phyloP scores from a whole-genome alignment of 2,329 filamentous ascomycete species.

The Claviceps pazoutovae region DNA sequence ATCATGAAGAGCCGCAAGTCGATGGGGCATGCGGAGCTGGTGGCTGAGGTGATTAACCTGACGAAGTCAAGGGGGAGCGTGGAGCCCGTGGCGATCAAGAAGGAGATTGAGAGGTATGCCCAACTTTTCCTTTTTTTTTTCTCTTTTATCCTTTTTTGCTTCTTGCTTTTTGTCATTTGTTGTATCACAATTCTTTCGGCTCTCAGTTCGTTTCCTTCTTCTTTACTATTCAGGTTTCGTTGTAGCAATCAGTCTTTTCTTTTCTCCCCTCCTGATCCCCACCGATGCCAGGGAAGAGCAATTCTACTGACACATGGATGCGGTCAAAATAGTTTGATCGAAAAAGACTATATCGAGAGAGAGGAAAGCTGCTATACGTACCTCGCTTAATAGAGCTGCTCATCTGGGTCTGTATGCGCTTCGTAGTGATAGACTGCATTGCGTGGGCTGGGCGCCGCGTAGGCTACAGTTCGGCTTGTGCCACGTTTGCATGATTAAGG shows the following conservation, averaged over 20 bases:
- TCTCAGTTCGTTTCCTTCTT: background rate
- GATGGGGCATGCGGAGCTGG: slow-evolving; percentile 69
- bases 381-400: slow-evolving; percentile 34
- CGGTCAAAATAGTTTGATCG: slow-evolving; percentile 53
- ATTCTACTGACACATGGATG: background rate
- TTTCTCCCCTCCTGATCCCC: background rate
- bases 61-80: slow-evolving; percentile 78
- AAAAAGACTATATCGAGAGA: slow-evolving; percentile 85
- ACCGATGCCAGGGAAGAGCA: background rate
- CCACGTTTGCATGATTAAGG: too few species aligned
- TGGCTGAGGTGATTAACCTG: slow-evolving; percentile 82
- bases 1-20: background rate
- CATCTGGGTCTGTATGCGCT: too few species aligned
- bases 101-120: slow-evolving; percentile 83
- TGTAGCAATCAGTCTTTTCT: too few species aligned
- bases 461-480: too few species aligned
- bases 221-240: too few species aligned
- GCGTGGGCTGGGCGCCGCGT: too few species aligned
- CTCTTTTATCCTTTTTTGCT: background rate
- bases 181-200: too few species aligned
- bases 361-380: slow-evolving; percentile 60
- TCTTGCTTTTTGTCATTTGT: too few species aligned
- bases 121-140: background rate
- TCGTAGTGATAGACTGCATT: too few species aligned
- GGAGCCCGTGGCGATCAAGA: slow-evolving; percentile 80